Percentiles rank a stretch among this genome's conserved stretches.
Evolutionary conservation across 345 rosid genomes (phyloP).

Genomic region (Odontarrhena argentea): DNA sequence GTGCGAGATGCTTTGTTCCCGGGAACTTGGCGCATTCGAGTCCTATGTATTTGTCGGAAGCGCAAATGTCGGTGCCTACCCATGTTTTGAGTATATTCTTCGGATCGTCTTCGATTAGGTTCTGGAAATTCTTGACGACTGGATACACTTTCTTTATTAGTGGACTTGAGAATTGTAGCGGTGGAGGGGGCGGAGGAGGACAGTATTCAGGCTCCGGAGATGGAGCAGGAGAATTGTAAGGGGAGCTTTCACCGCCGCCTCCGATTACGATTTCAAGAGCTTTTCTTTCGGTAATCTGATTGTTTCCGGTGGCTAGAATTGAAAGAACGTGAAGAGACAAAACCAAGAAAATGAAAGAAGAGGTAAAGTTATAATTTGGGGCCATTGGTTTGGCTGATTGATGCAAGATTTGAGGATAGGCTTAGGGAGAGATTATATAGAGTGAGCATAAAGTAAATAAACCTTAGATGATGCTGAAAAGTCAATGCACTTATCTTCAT

Average conservation of each 20-base stretch:
- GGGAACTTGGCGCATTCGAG: slow-evolving; percentile 80
- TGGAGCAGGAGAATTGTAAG: slow-evolving; percentile 5
- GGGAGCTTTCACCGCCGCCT: slow-evolving; percentile 27
- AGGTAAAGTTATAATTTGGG: neutral
- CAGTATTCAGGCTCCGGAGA: slow-evolving; percentile 25
- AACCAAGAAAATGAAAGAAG: slow-evolving; percentile 20
- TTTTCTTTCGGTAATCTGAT: slow-evolving; percentile 29
- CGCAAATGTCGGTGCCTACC: slow-evolving; percentile 73
- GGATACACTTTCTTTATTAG: slow-evolving; percentile 52
- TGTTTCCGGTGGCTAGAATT: slow-evolving; percentile 16
- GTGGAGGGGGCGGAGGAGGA: slow-evolving; percentile 28
- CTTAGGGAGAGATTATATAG: slow-evolving; percentile 4
- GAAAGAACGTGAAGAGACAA: slow-evolving; percentile 29
- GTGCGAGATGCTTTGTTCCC: slow-evolving; percentile 63
- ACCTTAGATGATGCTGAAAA: slow-evolving; percentile 3
- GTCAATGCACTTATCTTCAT: slow-evolving; percentile 33
- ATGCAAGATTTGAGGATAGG: slow-evolving; percentile 21
- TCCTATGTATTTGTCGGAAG: slow-evolving; percentile 51
- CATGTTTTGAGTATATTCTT: slow-evolving; percentile 66
- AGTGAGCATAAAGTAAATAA: slow-evolving; percentile 1
- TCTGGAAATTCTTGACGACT: slow-evolving; percentile 70
- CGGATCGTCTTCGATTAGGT: slow-evolving; percentile 66
- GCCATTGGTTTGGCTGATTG: slow-evolving; percentile 20
- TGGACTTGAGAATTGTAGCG: slow-evolving; percentile 34
- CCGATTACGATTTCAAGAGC: slow-evolving; percentile 37